These are phyloP conservation scores for Babesia ovata DNA, from an alignment of 169 alveolate genomes.

Conservation along the genomic window DNA sequence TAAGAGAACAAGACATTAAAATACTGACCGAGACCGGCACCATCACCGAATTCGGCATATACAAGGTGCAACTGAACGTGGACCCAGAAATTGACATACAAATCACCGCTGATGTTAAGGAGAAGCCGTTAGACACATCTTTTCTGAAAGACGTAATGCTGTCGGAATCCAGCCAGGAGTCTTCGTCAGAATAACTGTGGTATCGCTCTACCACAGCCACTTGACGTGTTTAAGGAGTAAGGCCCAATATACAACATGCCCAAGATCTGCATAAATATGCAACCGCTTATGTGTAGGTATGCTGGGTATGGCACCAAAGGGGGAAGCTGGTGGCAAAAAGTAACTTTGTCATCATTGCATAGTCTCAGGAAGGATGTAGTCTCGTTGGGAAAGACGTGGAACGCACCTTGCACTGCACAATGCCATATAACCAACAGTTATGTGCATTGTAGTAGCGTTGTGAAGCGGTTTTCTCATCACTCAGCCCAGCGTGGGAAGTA, in stretches of 20 bases:
- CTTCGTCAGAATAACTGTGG: neutral
- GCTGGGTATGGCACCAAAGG: too few species aligned
- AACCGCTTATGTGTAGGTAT: too few species aligned
- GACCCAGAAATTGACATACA: conserved; percentile 43
- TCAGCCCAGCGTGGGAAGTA: conserved; percentile 55
- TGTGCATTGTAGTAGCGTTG: neutral
- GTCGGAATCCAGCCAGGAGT: neutral
- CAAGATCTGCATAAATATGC: neutral
- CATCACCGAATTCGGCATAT: conserved; percentile 44
- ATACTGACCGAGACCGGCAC: conserved; percentile 49
- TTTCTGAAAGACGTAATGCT: conserved; percentile 17
- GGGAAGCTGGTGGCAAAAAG: too few species aligned
- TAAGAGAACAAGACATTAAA: conserved; percentile 67
- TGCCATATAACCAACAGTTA: too few species aligned
- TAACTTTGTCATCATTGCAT: too few species aligned
- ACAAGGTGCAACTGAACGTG: conserved; percentile 31
- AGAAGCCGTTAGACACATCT: conserved; percentile 28
- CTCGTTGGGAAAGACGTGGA: too few species aligned
- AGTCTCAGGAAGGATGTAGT: too few species aligned
- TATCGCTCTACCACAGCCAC: neutral
- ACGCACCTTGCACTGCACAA: too few species aligned
- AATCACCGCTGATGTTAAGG: conserved; percentile 34
- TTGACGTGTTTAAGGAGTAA: neutral
- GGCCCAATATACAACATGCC: neutral
- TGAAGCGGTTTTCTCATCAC: conserved; percentile 48